Conservation (phyloP, 352 stramenopile genomes). For the Pythium brachiatum region DNA sequence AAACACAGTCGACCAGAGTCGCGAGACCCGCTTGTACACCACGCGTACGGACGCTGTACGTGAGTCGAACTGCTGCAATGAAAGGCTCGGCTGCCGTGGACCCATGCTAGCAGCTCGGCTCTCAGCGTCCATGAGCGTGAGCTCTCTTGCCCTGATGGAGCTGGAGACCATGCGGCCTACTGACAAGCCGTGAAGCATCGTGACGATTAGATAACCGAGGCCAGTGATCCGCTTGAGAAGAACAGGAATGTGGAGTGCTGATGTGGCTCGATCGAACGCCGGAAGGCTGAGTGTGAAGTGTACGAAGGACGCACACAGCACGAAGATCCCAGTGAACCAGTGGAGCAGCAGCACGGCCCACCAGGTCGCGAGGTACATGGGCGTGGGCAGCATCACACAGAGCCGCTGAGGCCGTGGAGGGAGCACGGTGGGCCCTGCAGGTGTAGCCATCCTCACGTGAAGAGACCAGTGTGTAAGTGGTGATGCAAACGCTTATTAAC, state of each 20-base stretch:
- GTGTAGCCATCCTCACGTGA: too few relatives aligned
- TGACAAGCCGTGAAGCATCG: not conserved
- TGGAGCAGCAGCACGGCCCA: not conserved
- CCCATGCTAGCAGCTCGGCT: not conserved
- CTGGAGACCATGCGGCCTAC: not conserved
- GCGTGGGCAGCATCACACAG: not conserved
- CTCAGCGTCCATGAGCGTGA: not conserved
- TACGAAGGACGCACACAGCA: not conserved
- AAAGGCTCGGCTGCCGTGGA: not conserved
- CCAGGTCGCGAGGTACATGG: not conserved
- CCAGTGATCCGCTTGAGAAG: slow-evolving; percentile 3
- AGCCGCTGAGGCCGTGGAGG: not conserved
- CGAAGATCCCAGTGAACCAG: not conserved
- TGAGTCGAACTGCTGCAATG: not conserved
- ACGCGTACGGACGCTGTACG: not conserved
- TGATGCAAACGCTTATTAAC: too few relatives aligned
- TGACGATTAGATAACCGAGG: not conserved
- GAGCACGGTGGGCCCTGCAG: not conserved
- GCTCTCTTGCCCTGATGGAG: not conserved
- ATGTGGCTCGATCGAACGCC: not conserved
- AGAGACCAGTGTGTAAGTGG: too few relatives aligned
- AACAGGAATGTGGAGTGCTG: not conserved
- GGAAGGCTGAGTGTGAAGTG: not conserved
- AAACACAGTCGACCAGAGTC: not conserved
- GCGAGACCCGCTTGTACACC: not conserved